Evolutionary conservation across 2,329 filamentous ascomycete species (phyloP), one percentile per base, ranked within the genome.

Genomic region (Trichoderma asperellum): DNA sequence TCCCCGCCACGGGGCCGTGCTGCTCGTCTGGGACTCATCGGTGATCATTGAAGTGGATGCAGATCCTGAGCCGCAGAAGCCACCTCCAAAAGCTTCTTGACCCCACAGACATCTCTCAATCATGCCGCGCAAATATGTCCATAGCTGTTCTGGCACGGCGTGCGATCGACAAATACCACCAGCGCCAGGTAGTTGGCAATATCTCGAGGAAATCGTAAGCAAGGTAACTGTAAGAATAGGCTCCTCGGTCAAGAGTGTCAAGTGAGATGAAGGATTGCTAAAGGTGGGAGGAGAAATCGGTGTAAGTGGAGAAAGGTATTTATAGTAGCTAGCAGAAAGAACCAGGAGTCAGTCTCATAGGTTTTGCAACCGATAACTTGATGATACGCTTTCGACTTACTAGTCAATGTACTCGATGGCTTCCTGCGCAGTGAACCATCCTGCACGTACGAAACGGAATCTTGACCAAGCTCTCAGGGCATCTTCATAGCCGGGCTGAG

Each of bases 31-130:
- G 11, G 83, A 79, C 71, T 89, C 88, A 59, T 87, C 86, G 47
- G 80, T 86, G 74, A 79, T 75, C 59, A 74, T 56, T 4, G 73
- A 66, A 2, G 73, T 73, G 1, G 74, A 73, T 55, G 86, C 86
- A 27, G 75, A 72, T 16, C 91, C 91, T 2, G 90, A 92, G 64
- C 91, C 91, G 75, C 91, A 93, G 78, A 95, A 94, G 18, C 92
- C 93, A 32, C 93, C 93, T 35, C 94, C 95, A 76, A 97, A 97
- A 64, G 96, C 93, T 79, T 98, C 95, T 77, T 97, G 95, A 10
- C 94, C 96, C 92, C 94, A 98, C 47, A 98, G 89, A 73, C 97
- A 92, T 40, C 95, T 89, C 79, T 97, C 93, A 73, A 98, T 96
- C 92, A 98, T 97, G 70, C 93, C 92, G 63, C 94, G 91, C 35